Percentiles rank a stretch among this genome's conserved stretches.
Evolutionary conservation across 148 eudicot genomes (phyloP).

Genomic region (Euryodendron excelsum): DNA sequence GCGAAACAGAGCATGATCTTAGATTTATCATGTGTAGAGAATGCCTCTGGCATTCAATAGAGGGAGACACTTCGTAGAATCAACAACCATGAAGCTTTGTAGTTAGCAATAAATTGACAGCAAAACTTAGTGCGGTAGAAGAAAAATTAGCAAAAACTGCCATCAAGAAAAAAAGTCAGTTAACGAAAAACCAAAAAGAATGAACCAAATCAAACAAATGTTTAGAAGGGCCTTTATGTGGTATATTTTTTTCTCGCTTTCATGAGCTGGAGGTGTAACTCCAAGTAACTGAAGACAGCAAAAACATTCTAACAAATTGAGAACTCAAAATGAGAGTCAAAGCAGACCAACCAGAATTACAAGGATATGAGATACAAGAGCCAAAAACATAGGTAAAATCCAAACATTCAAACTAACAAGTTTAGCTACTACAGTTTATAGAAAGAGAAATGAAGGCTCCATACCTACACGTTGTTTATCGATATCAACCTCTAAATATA

Average conservation of each 20-base stretch:
- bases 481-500: slow-evolving; percentile 91
- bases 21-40: not conserved
- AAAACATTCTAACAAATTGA: not conserved
- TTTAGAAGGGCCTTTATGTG: not conserved
- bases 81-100: not conserved
- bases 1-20: not conserved
- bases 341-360: not conserved
- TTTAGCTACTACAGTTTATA: not conserved
- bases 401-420: not conserved
- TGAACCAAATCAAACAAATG: not conserved
- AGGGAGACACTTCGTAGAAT: not conserved
- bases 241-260: not conserved
- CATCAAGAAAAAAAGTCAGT: not conserved
- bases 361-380: slow-evolving; percentile 6
- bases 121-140: not conserved
- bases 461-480: slow-evolving; percentile 89
- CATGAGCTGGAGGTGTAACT: not conserved
- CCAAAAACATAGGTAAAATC: slow-evolving; percentile 7
- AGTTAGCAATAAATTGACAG: not conserved
- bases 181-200: not conserved
- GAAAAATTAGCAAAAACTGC: not conserved
- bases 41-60: not conserved
- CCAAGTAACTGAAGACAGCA: not conserved
- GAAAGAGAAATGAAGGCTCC: not conserved
- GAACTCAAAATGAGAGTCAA: not conserved